These are phyloP conservation scores for Globisporangium nagaii DNA, from an alignment of 352 stramenopile species.

Conservation along the genomic window DNA sequence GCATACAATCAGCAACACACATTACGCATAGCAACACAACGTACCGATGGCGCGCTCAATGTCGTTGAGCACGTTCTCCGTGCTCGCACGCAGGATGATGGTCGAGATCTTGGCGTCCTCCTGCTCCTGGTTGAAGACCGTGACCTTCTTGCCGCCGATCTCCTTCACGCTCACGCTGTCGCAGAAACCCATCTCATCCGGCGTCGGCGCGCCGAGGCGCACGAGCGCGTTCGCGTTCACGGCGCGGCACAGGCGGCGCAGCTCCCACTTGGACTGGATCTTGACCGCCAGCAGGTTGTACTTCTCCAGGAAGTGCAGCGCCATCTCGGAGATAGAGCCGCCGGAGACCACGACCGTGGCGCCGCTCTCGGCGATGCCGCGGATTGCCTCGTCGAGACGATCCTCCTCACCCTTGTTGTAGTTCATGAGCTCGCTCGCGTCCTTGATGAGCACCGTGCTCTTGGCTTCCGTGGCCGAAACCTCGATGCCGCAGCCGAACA, in stretches of 20 bases:
- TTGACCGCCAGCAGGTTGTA: constrained; percentile 97
- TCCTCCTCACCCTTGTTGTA: constrained; percentile 99
- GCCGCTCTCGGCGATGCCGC: constrained; percentile 94
- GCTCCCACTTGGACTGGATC: constrained; percentile 98
- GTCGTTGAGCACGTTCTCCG: constrained; percentile 97
- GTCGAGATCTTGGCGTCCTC: constrained; percentile 95
- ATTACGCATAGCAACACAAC: constrained; percentile 1
- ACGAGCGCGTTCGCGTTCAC: constrained; percentile 97
- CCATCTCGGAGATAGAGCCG: constrained; percentile 98
- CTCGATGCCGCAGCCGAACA: constrained; percentile 98
- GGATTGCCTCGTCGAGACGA: constrained; percentile 97
- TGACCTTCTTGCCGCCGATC: constrained; percentile 95
- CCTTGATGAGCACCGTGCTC: constrained; percentile 99
- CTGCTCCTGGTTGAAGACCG: constrained; percentile 93
- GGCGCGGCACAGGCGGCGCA: constrained; percentile 95
- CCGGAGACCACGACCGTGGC: constrained; percentile 95
- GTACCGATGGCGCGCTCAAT: constrained; percentile 93
- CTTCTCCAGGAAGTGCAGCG: constrained; percentile 98
- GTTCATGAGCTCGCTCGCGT: constrained; percentile 98
- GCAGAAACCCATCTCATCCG: constrained; percentile 97
- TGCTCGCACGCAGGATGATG: constrained; percentile 93
- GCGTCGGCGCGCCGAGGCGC: constrained; percentile 93
- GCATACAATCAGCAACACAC: not conserved
- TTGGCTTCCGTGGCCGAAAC: constrained; percentile 97
- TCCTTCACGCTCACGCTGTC: constrained; percentile 92